Base-by-base conservation (phyloP, 2,329 filamentous ascomycete genomes). In the Purpureocillium takamizusanense region DNA sequence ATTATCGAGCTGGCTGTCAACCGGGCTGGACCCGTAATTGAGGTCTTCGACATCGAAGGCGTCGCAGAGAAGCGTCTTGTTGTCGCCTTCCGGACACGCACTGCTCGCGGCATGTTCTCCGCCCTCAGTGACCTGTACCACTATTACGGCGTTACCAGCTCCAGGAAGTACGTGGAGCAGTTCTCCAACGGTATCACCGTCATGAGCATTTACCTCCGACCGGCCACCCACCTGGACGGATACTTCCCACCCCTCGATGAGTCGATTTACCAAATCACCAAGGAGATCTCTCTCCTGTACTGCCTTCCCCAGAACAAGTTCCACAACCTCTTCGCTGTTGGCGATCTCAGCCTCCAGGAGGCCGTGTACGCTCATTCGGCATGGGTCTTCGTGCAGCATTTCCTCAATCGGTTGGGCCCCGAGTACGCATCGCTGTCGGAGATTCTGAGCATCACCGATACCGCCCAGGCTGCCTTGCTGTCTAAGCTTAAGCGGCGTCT, bases 161-260 rank as follows among this genome's bases (percentile, higher is more conserved):
- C 92, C 21, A 78, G 92, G 51, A 98, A 98, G 69, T 98, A 98
- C 56, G 85, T 98, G 35, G 86, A 98, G 66, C 92, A 97, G 66
- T 98, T 98, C 72, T 92, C 89, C 55, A 98, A 98, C 62, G 92
- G 92, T 45, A 94, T 95, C 59, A 94, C 87, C 12, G 84, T 97
- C 62, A 94, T 97, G 74, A 95, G 88, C 51, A 78, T 95, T 46
- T 98, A 98, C 63, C 74, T 98, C 43, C 82, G 83, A 48, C 88
- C 86, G 16, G 74, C 83, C 14, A 58, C 70, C 35, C 74, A 74
- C 47, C 61, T 72, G 17, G 66, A 76, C 29, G 63, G 73, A 31
- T 70, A 74, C 40, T 66, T 68, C 57, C 89, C 90, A 30, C 83
- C 88, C 1, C 87, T 97, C 49, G 87, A 95, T 54, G 83, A 90